Percentiles rank a stretch among this genome's conserved stretches.
These are phyloP conservation scores for Helotiales sp. DNA, from an alignment of 2,329 filamentous ascomycete species.

Conservation along the genomic window DNA sequence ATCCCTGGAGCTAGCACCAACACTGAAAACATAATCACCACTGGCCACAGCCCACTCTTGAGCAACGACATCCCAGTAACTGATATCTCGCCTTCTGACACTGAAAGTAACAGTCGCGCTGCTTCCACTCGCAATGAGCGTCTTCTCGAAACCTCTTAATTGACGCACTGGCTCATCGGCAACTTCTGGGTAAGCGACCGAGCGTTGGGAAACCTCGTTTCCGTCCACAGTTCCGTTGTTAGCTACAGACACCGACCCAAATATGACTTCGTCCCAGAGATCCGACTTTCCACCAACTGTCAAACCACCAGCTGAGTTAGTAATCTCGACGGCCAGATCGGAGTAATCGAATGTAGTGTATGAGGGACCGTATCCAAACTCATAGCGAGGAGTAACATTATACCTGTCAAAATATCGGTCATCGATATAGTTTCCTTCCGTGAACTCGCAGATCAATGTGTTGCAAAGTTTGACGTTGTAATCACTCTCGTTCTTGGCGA, in stretches of 20 bases:
- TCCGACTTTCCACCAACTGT: constrained; percentile 53
- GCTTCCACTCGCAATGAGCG: constrained; percentile 1
- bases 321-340: constrained; percentile 48
- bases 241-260: constrained; percentile 49
- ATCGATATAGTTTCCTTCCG: constrained; percentile 78
- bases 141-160: constrained; percentile 19
- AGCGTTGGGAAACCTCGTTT: constrained; percentile 55
- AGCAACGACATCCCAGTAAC: constrained; percentile 73
- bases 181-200: constrained; percentile 29
- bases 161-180: constrained; percentile 13
- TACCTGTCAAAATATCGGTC: constrained; percentile 70
- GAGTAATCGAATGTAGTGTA: constrained; percentile 78
- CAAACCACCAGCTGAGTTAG: constrained; percentile 51
- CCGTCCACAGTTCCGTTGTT: constrained; percentile 54
- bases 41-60: constrained; percentile 72
- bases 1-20: constrained; percentile 27
- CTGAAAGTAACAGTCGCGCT: constrained; percentile 63
- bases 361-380: constrained; percentile 76
- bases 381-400: constrained; percentile 66
- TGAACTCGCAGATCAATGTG: constrained; percentile 70
- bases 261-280: constrained; percentile 54
- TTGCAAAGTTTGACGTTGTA: constrained; percentile 45
- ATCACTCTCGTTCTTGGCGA: constrained; percentile 49
- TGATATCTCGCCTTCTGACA: constrained; percentile 76
- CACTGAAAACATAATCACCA: constrained; percentile 21